Evolutionary conservation across 2,329 filamentous ascomycete genomes (phyloP), one percentile per base, ranked within the genome.

Genomic region (Diplodia mutila): DNA sequence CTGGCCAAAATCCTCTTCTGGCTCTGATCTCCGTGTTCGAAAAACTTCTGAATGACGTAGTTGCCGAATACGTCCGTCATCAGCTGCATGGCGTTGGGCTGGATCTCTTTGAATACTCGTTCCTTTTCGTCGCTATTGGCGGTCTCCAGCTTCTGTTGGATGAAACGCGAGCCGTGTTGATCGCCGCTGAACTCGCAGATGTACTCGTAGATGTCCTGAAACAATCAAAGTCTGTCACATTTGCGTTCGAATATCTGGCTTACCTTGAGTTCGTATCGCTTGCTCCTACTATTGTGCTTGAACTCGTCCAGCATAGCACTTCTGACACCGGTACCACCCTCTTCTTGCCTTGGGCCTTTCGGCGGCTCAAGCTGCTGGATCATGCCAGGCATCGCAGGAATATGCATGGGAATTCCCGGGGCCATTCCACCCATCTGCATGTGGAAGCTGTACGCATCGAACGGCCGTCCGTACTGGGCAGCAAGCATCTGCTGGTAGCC

Each of bases 11-110:
- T 85, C 78, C 90, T 93, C 83, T 99, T 99, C 81, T 99, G 95
- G 0, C 90, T 86, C 79, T 97, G 94, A 72, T 93, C 96, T 48
- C 95, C 94, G 77, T 98, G 93, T 77, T 98, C 94, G 70, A 98
- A 97, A 76, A 98, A 90, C 78, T 97, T 98, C 75, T 99, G 95
- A 48, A 98, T 94, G 42, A 99, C 95, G 75, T 98, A 99, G 78
- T 99, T 99, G 65, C 95, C 95, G 75, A 97, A 99, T 0, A 98
- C 90, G 77, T 98, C 95, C 54, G 90, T 94, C 93, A 97, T 97
- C 57, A 99, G 83, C 75, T 94, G 93, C 34, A 97, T 80, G 1
- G 91, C 89, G 72, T 99, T 95, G 0, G 89, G 87, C 72, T 91
- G 87, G 54, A 99, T 93, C 78, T 98, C 95, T 0, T 86, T 84